These are phyloP conservation scores for Ascochyta fabae DNA, from an alignment of 2,329 filamentous ascomycete genomes.

Conservation along the genomic window DNA sequence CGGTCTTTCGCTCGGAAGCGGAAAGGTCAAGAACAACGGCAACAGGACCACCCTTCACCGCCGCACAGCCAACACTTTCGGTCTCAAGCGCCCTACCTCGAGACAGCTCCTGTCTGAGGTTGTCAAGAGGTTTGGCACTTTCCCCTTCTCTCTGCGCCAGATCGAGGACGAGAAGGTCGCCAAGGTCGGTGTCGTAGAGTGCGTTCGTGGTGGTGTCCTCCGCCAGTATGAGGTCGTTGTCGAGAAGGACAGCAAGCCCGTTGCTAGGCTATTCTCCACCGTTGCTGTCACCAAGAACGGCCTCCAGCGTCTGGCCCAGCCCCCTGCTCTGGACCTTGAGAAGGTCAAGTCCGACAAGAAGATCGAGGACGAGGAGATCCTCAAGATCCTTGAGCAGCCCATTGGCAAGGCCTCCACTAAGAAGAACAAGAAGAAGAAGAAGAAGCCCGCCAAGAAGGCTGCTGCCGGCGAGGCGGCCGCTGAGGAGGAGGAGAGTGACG, in stretches of 20 bases:
- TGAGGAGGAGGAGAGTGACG: conserved; percentile 46
- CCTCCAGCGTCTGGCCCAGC: conserved; percentile 80
- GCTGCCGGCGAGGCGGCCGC: conserved; percentile 57
- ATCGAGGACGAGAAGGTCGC: conserved; percentile 95
- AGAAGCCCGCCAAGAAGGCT: conserved; percentile 73
- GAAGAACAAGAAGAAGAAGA: conserved; percentile 83
- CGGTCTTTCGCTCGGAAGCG: conserved; percentile 85
- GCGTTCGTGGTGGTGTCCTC: conserved; percentile 89
- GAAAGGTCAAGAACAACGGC: conserved; percentile 92
- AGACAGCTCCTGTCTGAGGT: conserved; percentile 92
- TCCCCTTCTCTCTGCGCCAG: conserved; percentile 97
- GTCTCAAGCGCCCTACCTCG: conserved; percentile 91
- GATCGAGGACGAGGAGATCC: conserved; percentile 92
- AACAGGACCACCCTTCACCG: conserved; percentile 90
- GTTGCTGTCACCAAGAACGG: conserved; percentile 98
- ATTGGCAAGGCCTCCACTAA: conserved; percentile 70
- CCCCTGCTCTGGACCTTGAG: conserved; percentile 75
- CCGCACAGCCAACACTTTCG: conserved; percentile 89
- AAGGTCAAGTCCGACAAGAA: conserved; percentile 97
- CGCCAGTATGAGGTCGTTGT: conserved; percentile 96
- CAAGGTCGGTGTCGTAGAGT: conserved; percentile 95
- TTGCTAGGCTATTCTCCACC: conserved; percentile 87
- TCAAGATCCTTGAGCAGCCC: conserved; percentile 92
- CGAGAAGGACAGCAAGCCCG: conserved; percentile 85
- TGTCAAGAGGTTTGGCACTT: conserved; percentile 95